Conservation (phyloP, 208 protist species). For the Trypanosomatidae sp. region DNA sequence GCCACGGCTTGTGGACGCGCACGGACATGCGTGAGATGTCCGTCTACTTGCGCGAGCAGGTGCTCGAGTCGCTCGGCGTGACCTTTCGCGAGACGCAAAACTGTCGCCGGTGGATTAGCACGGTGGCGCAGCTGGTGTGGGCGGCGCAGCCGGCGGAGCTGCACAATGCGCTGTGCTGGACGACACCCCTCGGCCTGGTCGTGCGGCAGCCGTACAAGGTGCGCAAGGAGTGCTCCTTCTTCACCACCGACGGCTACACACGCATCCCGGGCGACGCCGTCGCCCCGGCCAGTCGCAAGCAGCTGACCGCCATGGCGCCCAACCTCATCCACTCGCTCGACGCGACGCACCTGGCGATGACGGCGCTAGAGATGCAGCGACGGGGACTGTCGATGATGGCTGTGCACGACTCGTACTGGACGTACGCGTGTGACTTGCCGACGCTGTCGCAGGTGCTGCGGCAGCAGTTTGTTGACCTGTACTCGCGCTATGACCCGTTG, state of each 20-base stretch:
- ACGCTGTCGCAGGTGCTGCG: constrained; percentile 88
- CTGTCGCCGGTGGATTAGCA: constrained; percentile 76
- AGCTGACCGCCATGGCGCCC: constrained; percentile 94
- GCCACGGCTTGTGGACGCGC: constrained; percentile 79
- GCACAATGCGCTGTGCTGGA: constrained; percentile 88
- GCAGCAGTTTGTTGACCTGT: constrained; percentile 94
- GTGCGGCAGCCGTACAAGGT: constrained; percentile 95
- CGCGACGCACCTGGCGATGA: constrained; percentile 97
- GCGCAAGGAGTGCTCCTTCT: constrained; percentile 64
- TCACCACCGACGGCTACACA: constrained; percentile 67
- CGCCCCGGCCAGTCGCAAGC: constrained; percentile 69
- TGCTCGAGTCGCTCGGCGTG: constrained; percentile 78
- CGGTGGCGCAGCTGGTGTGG: constrained; percentile 63
- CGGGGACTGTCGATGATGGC: constrained; percentile 89
- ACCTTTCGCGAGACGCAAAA: constrained; percentile 84
- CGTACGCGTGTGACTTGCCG: constrained; percentile 91
- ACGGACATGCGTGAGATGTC: constrained; percentile 88
- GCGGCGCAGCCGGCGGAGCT: constrained; percentile 63
- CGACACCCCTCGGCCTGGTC: constrained; percentile 93
- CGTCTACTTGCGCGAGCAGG: constrained; percentile 80
- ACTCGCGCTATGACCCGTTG: constrained; percentile 84
- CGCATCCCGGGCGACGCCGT: constrained; percentile 52
- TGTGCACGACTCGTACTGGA: constrained; percentile 98
- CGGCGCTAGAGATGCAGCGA: constrained; percentile 87
- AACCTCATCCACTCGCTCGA: constrained; percentile 99